Evolutionary conservation across 306 rosid species (phyloP), one percentile per base, ranked within the genome.

Genomic region (Inga leiocalycina): DNA sequence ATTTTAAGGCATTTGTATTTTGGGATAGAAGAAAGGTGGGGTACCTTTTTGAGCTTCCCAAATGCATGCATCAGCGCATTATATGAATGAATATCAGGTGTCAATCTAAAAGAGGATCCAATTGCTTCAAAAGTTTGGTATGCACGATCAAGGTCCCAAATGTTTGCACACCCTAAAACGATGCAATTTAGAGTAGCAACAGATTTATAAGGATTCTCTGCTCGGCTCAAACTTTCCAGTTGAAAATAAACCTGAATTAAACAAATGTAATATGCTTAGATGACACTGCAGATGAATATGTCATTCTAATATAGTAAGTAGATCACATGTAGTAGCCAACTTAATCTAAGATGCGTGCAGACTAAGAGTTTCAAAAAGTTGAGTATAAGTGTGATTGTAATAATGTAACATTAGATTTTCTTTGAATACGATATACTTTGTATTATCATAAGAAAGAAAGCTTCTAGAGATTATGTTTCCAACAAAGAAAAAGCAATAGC

Each of bases 101-200:
- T 89, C 89, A 92, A 84, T 83, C 90, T 95, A 87, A 94, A 97
- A 87, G 85, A 12, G 49, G 98, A 91, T 81, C 89, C 85, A 79
- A 97, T 92, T 35, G 98, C 97, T 80, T 97, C 99, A 82, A 94
- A 97, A 46, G 98, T 97, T 85, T 97, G 98, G 90, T 97, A 97
- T 35, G 98, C 98, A 16, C 99, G 98, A 78, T 97, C 97, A 77
- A 97, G 93, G 88, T 97, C 97, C 94, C 97, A 94, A 84, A 89
- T 90, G 88, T 97, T 97, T 71, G 97, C 98, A 84, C 98, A 97
- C 20, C 99, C 98, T 86, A 94, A 75, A 76, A 97, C 81, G 81
- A 97, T 32, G 73, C 99, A 94, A 84, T 97, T 97, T 74, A 97
- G 85, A 30, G 99, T 97, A 24, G 94, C 91, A 70, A 97, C 88